phyloP scores from a whole-genome alignment of 1,284 basidiomycete species.

The Agroathelia rolfsii region DNA sequence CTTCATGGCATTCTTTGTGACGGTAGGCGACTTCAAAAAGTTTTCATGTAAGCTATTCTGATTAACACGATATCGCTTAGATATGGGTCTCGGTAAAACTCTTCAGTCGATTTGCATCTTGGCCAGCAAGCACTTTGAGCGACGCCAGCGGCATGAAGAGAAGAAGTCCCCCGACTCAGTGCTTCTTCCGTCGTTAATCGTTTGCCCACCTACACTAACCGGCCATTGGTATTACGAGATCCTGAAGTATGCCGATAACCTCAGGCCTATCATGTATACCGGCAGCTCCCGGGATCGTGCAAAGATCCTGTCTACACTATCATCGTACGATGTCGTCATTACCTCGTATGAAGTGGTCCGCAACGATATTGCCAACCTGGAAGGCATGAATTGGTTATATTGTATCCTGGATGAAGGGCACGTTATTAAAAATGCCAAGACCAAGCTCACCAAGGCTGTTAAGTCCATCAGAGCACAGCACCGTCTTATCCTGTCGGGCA shows the following conservation, averaged over 20 bases:
- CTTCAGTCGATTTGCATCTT: constrained; percentile 97
- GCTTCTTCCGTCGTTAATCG: constrained; percentile 88
- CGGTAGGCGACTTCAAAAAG: constrained; percentile 40
- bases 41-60: constrained; percentile 1
- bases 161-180: constrained; percentile 71
- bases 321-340: constrained; percentile 80
- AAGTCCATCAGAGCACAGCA: constrained; percentile 89
- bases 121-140: constrained; percentile 88
- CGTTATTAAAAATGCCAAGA: constrained; percentile 97
- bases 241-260: constrained; percentile 82
- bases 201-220: constrained; percentile 94
- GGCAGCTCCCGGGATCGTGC: constrained; percentile 86
- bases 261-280: constrained; percentile 83
- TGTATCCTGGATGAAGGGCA: constrained; percentile 98
- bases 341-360: constrained; percentile 97
- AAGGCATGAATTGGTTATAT: constrained; percentile 83
- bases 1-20: constrained; percentile 98
- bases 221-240: constrained; percentile 99
- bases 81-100: constrained; percentile 99
- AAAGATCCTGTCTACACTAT: constrained; percentile 56
- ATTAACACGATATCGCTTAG: constrained; percentile 28
- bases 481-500: constrained; percentile 90
- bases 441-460: constrained; percentile 94
- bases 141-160: constrained; percentile 58
- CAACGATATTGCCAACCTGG: constrained; percentile 81